Evolutionary conservation across 2,329 filamentous ascomycete genomes (phyloP), one percentile per base, ranked within the genome.

Genomic region (Trichoderma asperellum): DNA sequence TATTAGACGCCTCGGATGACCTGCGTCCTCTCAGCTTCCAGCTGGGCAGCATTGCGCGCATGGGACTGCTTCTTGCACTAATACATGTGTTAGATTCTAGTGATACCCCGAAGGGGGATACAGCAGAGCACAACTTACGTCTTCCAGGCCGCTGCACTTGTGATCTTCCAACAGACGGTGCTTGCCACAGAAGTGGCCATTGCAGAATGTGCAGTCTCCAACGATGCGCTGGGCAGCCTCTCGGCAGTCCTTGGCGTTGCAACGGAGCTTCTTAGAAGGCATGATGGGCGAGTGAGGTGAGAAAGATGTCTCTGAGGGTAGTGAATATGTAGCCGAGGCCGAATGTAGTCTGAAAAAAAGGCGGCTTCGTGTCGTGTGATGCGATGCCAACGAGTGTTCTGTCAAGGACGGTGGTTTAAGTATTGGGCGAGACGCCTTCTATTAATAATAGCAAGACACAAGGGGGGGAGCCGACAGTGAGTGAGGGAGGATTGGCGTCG

Each of bases 21-120:
- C 73, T 95, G 91, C 58, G 96, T 99, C 78, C 95, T 88, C 86
- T 99, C 95, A 69, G 90, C 89, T 81, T 97, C 93, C 78, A 99
- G 85, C 83, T 96, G 94, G 73, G 94, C 92, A 70, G 93, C 92
- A 80, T 99, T 99, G 74, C 94, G 90, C 80, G 96, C 93, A 82
- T 97, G 93, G 59, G 93, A 95, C 81, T 97, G 94, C 85, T 97
- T 96, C 87, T 97, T 97, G 87, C 95, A 97, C 89, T 91, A 35
- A 70, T 29, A 7, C 6, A 34, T 12, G 18, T 5, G 47, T 58
- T 37, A 55, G 43, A 43, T 10, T 14, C 2, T 14, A 71, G 49
- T 60, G 68, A 70, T 73, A 71, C 71, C 61, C 72, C 16, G 34
- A 43, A 18, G 18, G 12, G 14, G 21, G 18, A 43, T 43, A 18